Evolutionary conservation across 768 basidiomycete genomes (phyloP).

Genomic region (Boletus pseudo-olivaceus): DNA sequence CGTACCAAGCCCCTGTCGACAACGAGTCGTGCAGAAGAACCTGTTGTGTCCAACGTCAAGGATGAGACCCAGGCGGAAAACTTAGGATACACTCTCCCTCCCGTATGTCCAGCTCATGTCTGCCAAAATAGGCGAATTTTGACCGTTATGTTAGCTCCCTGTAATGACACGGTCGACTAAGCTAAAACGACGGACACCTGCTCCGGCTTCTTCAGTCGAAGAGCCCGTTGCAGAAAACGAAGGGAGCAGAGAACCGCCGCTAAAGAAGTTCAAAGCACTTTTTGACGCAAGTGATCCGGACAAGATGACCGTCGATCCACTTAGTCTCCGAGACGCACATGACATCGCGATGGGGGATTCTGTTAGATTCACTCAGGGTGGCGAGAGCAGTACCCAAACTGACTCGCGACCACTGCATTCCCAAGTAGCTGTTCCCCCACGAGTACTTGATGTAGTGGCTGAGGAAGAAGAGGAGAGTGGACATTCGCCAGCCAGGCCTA

Average conservation of each 20-base stretch:
- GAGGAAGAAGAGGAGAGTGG: conserved; percentile 57
- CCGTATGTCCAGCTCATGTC: conserved; percentile 15
- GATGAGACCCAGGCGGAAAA: conserved; percentile 8
- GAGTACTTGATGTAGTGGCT: conserved; percentile 34
- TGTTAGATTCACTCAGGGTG: conserved; percentile 10
- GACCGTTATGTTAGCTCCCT: conserved; percentile 33
- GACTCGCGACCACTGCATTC: conserved; percentile 13
- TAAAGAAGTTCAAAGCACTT: conserved; percentile 68
- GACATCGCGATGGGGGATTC: conserved; percentile 9
- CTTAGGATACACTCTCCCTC: conserved; percentile 20
- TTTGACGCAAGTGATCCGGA: conserved; percentile 65
- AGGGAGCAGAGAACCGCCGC: conserved; percentile 44
- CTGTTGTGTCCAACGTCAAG: conserved; percentile 1
- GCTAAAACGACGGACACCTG: conserved; percentile 56
- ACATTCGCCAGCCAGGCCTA: neutral
- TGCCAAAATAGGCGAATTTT: neutral
- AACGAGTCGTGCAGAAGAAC: conserved; percentile 4
- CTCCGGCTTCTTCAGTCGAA: conserved; percentile 21
- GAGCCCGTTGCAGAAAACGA: conserved; percentile 15
- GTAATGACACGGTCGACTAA: conserved; percentile 37
- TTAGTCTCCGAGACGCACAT: conserved; percentile 11
- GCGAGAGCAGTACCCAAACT: conserved; percentile 29
- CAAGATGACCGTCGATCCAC: conserved; percentile 29
- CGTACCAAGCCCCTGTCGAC: conserved; percentile 18
- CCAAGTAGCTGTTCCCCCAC: conserved; percentile 6